Base-by-base conservation (phyloP, 2,329 filamentous ascomycete genomes). In the Penicillium digitatum region DNA sequence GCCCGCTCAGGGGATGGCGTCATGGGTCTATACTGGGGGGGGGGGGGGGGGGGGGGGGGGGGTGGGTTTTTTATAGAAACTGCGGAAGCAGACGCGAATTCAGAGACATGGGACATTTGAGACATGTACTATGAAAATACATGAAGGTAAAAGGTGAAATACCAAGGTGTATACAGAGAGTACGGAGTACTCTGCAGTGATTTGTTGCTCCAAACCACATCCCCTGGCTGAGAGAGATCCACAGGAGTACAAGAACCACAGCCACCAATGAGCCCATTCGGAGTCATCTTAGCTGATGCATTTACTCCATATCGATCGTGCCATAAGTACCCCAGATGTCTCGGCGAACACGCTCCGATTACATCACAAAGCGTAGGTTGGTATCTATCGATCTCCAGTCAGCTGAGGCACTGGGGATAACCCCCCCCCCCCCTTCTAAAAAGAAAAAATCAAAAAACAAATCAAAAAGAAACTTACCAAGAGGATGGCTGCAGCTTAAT, bases 401-500 rank as follows among this genome's bases (percentile, higher is more conserved):
- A 63, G 54, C 48, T 53, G 54, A 49, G 35, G 27, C 9, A 31
- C 27, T 34, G 38, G 20, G 4, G 29, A 38, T 12, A 37, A n/a
- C n/a, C n/a, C n/a, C n/a, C n/a, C n/a, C n/a, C n/a, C n/a, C n/a
- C n/a, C n/a, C n/a, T n/a, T n/a, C n/a, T n/a, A n/a, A n/a, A n/a
- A n/a, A n/a, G n/a, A n/a, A n/a, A n/a, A n/a, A n/a, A n/a, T n/a
- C n/a, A n/a, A 40, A 31, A 20, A 22, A 48, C 37, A n/a, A 48
- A 54, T 32, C 35, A 24, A 16, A 46, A 38, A 75, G 86, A 77
- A 37, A 76, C 86, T 77, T 84, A 96, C 93, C 91, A 67, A 99
- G 80, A 31, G 94, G 94, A 77, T 99, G 94, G 74, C 91, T 96
- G 77, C 90, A 95, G 69, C 92, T 96, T 61, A 99, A 78, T 79